Evolutionary conservation across 805 yeast genomes (phyloP), one percentile per base, ranked within the genome.

Genomic region (Schwanniomyces yamadae): DNA sequence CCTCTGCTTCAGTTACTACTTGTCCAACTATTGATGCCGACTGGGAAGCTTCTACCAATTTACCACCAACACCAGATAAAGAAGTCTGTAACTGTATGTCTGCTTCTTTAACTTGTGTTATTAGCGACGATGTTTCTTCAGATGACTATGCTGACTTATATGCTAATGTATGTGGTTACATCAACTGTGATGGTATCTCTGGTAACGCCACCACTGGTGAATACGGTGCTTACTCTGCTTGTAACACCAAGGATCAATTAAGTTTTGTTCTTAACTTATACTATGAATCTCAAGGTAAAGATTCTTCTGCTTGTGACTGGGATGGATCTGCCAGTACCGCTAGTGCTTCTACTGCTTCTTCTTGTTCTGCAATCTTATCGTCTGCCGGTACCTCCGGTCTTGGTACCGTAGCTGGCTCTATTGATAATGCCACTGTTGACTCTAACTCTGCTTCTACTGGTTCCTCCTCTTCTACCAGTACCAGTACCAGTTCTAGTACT

Each of bases 321-420:
- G 34, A 40, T 28, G 73, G 73, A 31, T 58, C 67, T 37, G 73
- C 70, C 36, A 34, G 66, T 28, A 46, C 80, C 8, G 23, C 31
- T 50, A 45, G 56, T 39, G 23, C 36, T 14, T 46, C 53, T 26
- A 49, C 63, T 29, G 63, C 64, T 37, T 64, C 77, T 27, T 55
- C 73, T 12, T 82, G 89, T 66, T 49, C 78, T 13, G 67, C 84
- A 33, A 66, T 71, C 48, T 57, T 86, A 46, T 59, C 63, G 15
- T 74, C 80, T 48, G 89, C 90, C 48, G 95, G 95, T 57, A 43
- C 73, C 41, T 71, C 74, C 33, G 95, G 95, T 59, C 56, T 78
- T 39, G 87, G 88, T 38, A 42, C 77, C 19, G 69, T 80, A 39
- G 54, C 59, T 31, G 69, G 62, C 28, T 41, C 59, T 17, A 37